These are phyloP conservation scores for Ganoderma sinense DNA, from an alignment of 1,284 basidiomycete species.

Conservation along the genomic window DNA sequence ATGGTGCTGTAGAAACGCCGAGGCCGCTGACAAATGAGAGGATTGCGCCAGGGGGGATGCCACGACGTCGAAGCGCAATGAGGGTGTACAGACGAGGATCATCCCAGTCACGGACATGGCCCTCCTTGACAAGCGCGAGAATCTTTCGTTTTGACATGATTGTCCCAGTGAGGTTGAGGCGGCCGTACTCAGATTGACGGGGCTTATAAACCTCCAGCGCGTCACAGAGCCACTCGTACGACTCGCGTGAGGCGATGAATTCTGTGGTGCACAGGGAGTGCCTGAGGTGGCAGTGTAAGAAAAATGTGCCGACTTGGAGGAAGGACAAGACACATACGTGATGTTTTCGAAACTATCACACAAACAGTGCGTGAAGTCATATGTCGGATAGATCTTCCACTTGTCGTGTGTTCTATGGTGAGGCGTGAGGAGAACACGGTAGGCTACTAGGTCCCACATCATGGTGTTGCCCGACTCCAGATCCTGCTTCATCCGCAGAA, in stretches of 20 bases:
- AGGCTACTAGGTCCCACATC: slow-evolving; percentile 99
- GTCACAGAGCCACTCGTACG: slow-evolving; percentile 99
- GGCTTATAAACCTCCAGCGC: slow-evolving; percentile 97
- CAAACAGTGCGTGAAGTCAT: slow-evolving; percentile 99
- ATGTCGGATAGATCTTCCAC: slow-evolving; percentile 97
- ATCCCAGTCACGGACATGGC: slow-evolving; percentile 93
- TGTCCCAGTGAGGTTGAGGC: slow-evolving; percentile 93
- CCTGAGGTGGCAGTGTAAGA: slow-evolving; percentile 48
- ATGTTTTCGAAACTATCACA: slow-evolving; percentile 99
- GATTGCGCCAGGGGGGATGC: slow-evolving; percentile 96
- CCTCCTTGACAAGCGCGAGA: slow-evolving; percentile 85
- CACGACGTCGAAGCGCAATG: slow-evolving; percentile 93
- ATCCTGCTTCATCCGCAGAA: slow-evolving; percentile 98
- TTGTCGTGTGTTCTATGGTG: slow-evolving; percentile 95
- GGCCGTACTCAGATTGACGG: slow-evolving; percentile 97
- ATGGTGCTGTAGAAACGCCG: slow-evolving; percentile 89
- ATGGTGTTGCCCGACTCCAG: slow-evolving; percentile 94
- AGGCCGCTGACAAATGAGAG: slow-evolving; percentile 92
- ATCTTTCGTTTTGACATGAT: slow-evolving; percentile 99
- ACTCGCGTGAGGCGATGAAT: slow-evolving; percentile 96
- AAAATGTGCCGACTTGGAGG: slow-evolving; percentile 6
- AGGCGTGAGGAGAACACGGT: slow-evolving; percentile 89
- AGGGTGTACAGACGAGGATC: slow-evolving; percentile 99
- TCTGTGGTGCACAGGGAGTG: slow-evolving; percentile 98
- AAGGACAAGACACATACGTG: slow-evolving; percentile 65